phyloP scores from a whole-genome alignment of 1,284 basidiomycete genomes.

The Apiotrichum brassicae region DNA sequence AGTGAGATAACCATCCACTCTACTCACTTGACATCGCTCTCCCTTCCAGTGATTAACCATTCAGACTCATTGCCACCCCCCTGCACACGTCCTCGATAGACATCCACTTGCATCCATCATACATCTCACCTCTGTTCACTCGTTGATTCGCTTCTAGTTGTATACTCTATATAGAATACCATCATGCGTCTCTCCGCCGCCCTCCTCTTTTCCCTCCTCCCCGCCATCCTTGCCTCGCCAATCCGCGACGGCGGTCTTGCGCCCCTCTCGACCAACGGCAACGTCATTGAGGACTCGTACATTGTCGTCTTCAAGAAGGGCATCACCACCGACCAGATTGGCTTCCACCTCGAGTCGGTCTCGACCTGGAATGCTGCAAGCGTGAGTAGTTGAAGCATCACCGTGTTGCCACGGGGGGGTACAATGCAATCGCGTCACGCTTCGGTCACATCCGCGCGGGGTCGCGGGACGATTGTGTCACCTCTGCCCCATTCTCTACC shows the following conservation, averaged over 20 bases:
- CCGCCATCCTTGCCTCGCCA: constrained; percentile 39
- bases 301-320: constrained; percentile 80
- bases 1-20: too few species aligned
- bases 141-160: too few species aligned
- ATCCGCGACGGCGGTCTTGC: constrained; percentile 27
- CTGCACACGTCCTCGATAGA: too few species aligned
- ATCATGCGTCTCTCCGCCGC: constrained; percentile 32
- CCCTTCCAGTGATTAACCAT: too few species aligned
- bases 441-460: constrained; percentile 3
- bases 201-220: constrained; percentile 31
- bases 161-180: background rate
- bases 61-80: too few species aligned
- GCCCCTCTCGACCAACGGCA: constrained; percentile 45
- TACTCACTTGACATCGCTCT: too few species aligned
- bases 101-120: too few species aligned
- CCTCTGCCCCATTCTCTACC: background rate
- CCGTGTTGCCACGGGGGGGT: too few species aligned
- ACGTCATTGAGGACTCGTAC: constrained; percentile 73
- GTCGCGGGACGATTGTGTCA: background rate
- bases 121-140: too few species aligned
- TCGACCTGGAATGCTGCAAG: constrained; percentile 27
- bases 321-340: constrained; percentile 54
- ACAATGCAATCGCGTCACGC: background rate
- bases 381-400: constrained; percentile 54
- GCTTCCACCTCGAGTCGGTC: constrained; percentile 58